These are phyloP conservation scores for Globisporangium ultimum DNA, from an alignment of 352 stramenopile genomes.

Conservation along the genomic window DNA sequence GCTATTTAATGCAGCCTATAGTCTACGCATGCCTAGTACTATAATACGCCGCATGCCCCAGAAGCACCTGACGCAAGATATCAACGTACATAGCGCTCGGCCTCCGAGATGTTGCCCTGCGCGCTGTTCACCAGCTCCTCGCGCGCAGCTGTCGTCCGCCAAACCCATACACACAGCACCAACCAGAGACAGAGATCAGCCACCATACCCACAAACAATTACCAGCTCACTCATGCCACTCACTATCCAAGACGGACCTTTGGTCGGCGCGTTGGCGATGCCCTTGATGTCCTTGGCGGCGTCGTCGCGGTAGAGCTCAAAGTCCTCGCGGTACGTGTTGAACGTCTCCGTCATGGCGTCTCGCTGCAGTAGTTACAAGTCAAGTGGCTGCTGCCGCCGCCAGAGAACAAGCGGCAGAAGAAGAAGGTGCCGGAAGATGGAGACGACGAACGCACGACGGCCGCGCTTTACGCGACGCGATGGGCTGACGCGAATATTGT, in stretches of 20 bases:
- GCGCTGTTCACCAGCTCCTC: slow-evolving; percentile 50
- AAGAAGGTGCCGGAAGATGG: too few species aligned
- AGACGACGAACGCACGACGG: too few species aligned
- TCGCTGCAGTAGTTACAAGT: too few species aligned
- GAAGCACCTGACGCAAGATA: neutral
- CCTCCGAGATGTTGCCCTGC: slow-evolving; percentile 69
- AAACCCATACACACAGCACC: slow-evolving; percentile 3
- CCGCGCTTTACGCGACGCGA: too few species aligned
- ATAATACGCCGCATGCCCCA: too few species aligned
- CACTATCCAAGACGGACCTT: slow-evolving; percentile 10
- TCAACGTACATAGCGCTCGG: slow-evolving; percentile 61
- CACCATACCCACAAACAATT: too few species aligned
- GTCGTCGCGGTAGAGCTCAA: slow-evolving; percentile 81
- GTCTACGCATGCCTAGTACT: too few species aligned
- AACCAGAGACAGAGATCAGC: slow-evolving; percentile 1
- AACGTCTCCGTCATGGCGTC: slow-evolving; percentile 69
- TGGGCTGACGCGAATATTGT: too few species aligned
- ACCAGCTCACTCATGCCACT: too few species aligned
- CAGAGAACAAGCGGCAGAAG: too few species aligned
- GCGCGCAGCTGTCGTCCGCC: slow-evolving; percentile 22
- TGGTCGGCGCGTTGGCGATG: slow-evolving; percentile 38
- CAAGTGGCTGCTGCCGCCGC: too few species aligned
- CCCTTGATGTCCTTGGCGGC: slow-evolving; percentile 67
- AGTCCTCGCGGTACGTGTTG: slow-evolving; percentile 80
- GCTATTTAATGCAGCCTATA: too few species aligned